These are phyloP conservation scores for Erodium trifolium DNA, from an alignment of 441 rosid genomes.

Conservation along the genomic window DNA sequence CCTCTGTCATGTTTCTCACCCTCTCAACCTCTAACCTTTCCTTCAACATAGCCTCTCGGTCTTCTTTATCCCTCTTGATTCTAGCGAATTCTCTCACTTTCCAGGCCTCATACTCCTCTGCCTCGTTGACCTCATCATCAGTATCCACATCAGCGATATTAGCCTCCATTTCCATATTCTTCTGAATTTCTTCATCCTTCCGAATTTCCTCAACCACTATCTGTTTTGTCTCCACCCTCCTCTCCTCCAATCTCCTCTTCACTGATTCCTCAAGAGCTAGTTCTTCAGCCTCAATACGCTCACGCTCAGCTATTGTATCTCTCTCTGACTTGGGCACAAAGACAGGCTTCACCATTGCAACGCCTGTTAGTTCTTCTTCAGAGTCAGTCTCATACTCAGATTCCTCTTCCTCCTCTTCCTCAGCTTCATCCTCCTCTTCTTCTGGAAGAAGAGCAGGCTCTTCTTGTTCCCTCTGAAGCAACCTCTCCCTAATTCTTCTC, in stretches of 20 bases:
- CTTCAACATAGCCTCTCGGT: slow-evolving; percentile 58
- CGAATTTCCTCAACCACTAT: slow-evolving; percentile 69
- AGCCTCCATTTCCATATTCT: slow-evolving; percentile 60
- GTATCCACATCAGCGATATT: slow-evolving; percentile 73
- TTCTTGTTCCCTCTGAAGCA: slow-evolving; percentile 51
- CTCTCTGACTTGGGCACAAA: slow-evolving; percentile 77
- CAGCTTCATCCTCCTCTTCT: slow-evolving; percentile 55
- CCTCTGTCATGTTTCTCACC: too few species aligned
- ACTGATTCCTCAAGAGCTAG: slow-evolving; percentile 60
- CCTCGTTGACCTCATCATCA: slow-evolving; percentile 78
- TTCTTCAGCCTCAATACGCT: slow-evolving; percentile 70
- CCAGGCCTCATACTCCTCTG: slow-evolving; percentile 90
- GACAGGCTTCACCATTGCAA: slow-evolving; percentile 73
- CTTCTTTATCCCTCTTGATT: slow-evolving; percentile 76
- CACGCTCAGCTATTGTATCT: slow-evolving; percentile 76
- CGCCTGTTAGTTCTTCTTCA: slow-evolving; percentile 55
- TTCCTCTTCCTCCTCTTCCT: slow-evolving; percentile 34
- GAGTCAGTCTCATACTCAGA: slow-evolving; percentile 91
- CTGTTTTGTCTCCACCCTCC: slow-evolving; percentile 54
- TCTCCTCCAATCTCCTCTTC: slow-evolving; percentile 34
- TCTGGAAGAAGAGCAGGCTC: slow-evolving; percentile 46
- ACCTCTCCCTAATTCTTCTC: slow-evolving; percentile 51
- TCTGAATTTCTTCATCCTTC: slow-evolving; percentile 64
- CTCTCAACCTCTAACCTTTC: too few species aligned
- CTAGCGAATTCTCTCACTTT: slow-evolving; percentile 75